phyloP scores from a whole-genome alignment of 2,329 filamentous ascomycete species.

The Shiraia bambusicola region DNA sequence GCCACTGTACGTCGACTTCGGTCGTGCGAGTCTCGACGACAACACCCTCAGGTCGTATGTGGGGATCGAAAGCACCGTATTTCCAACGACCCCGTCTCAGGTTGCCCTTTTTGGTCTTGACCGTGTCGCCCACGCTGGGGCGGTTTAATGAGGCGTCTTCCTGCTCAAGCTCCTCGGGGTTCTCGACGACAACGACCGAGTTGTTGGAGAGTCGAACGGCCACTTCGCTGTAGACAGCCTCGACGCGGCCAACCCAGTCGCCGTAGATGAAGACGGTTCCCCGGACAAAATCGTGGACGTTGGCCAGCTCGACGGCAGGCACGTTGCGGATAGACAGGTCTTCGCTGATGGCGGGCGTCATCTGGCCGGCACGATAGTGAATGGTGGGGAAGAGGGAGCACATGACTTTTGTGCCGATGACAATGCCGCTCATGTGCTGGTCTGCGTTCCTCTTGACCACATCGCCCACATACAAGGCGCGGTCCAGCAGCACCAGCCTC shows the following conservation, averaged over 20 bases:
- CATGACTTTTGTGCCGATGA: conserved; percentile 51
- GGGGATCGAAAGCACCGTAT: conserved; percentile 54
- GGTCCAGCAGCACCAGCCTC: conserved; percentile 55
- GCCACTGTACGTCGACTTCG: conserved; percentile 55
- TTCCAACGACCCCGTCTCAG: conserved; percentile 56
- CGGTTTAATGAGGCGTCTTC: conserved; percentile 40
- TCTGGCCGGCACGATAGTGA: conserved; percentile 26
- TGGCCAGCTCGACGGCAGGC: conserved; percentile 49
- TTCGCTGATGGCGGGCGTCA: conserved; percentile 27
- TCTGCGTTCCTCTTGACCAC: conserved; percentile 54
- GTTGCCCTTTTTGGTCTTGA: conserved; percentile 55
- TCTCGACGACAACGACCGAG: conserved; percentile 55
- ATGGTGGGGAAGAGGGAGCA: conserved; percentile 48
- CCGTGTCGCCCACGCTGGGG: conserved; percentile 52
- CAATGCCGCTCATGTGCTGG: conserved; percentile 56
- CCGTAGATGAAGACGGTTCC: conserved; percentile 57
- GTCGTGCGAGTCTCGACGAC: conserved; percentile 54
- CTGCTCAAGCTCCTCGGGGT: conserved; percentile 46
- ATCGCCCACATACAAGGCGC: conserved; percentile 57
- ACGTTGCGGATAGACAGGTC: conserved; percentile 45
- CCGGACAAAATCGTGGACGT: conserved; percentile 50
- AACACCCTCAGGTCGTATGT: conserved; percentile 52
- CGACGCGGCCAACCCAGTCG: conserved; percentile 59
- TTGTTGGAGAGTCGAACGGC: conserved; percentile 55
- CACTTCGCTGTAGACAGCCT: conserved; percentile 53